Percentiles rank a stretch among this genome's conserved stretches.
These are phyloP conservation scores for Wickerhamomyces sp. DNA, from an alignment of 1,139 yeast genomes.

Conservation along the genomic window DNA sequence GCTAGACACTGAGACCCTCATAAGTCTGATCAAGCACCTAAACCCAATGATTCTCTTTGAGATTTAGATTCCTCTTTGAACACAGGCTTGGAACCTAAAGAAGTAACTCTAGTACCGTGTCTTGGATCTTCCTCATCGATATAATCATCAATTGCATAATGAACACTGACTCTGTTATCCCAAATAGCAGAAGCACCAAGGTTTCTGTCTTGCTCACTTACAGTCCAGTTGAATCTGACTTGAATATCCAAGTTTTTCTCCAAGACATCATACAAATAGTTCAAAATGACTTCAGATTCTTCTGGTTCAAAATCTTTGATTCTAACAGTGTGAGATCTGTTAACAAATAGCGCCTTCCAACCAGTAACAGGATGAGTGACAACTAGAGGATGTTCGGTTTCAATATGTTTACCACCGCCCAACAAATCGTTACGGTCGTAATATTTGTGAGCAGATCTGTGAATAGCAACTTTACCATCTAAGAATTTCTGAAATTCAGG, in stretches of 20 bases:
- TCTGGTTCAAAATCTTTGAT: slow-evolving; percentile 12
- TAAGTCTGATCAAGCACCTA: slow-evolving; percentile 14
- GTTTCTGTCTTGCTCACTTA: slow-evolving; percentile 8
- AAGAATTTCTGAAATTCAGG: slow-evolving; percentile 43
- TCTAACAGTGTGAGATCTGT: slow-evolving; percentile 35
- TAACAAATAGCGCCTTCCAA: slow-evolving; percentile 46
- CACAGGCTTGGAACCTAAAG: slow-evolving; percentile 12
- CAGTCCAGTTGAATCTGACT: slow-evolving; percentile 11
- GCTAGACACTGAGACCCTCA: too few species aligned
- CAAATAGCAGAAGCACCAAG: slow-evolving; percentile 13
- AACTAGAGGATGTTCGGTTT: slow-evolving; percentile 41
- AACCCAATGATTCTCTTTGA: slow-evolving; percentile 29
- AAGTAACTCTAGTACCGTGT: slow-evolving; percentile 17
- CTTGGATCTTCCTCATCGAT: slow-evolving; percentile 24
- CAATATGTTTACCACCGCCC: slow-evolving; percentile 36
- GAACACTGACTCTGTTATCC: slow-evolving; percentile 13
- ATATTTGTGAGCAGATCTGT: slow-evolving; percentile 38
- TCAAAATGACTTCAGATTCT: slow-evolving; percentile 9
- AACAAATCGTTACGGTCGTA: slow-evolving; percentile 39
- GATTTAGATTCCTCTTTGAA: slow-evolving; percentile 13
- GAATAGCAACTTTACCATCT: slow-evolving; percentile 46
- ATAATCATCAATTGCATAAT: slow-evolving; percentile 13
- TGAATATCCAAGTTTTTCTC: slow-evolving; percentile 16
- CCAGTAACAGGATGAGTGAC: slow-evolving; percentile 54
- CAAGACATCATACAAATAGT: slow-evolving; percentile 9